These are phyloP conservation scores for Raphanus hybrid DNA, from an alignment of 441 rosid species.

Conservation along the genomic window DNA sequence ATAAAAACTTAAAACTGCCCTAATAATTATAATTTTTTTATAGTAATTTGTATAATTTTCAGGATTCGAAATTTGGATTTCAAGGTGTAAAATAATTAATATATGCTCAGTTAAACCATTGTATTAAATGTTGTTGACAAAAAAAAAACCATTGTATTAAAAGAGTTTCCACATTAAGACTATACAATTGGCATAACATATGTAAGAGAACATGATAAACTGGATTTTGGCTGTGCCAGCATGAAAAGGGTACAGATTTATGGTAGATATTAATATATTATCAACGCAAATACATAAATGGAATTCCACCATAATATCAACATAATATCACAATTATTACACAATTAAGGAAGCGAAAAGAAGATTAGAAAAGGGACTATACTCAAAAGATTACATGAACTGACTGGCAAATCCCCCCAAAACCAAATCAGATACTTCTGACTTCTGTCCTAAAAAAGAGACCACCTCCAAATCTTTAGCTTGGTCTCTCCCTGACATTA, in stretches of 20 bases:
- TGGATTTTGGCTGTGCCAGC: background rate
- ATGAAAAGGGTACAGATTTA: background rate
- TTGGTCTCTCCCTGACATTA: slow-evolving; percentile 16
- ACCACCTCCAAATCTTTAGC: slow-evolving; percentile 1
- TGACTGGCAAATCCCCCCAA: slow-evolving; percentile 15
- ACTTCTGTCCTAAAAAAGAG: slow-evolving; percentile 27
- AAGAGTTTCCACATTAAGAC: too few relatives aligned
- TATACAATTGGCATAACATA: too few relatives aligned
- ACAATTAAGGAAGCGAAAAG: slow-evolving; percentile 13
- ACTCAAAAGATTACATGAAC: slow-evolving; percentile 33
- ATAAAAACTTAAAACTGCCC: too few relatives aligned
- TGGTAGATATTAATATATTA: background rate
- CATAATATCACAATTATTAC: slow-evolving; percentile 22
- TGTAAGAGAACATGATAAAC: too few relatives aligned
- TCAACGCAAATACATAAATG: slow-evolving; percentile 15
- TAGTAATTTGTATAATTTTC: too few relatives aligned
- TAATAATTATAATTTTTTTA: too few relatives aligned
- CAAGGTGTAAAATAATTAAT: too few relatives aligned
- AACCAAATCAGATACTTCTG: slow-evolving; percentile 28
- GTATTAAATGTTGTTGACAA: too few relatives aligned
- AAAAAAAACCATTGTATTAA: too few relatives aligned
- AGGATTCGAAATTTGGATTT: too few relatives aligned
- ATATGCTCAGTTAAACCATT: too few relatives aligned
- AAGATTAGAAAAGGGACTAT: background rate
- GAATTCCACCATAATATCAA: slow-evolving; percentile 32